Evolutionary conservation across 257 asterid genomes (phyloP).

Genomic region (Solanum peruvianum): DNA sequence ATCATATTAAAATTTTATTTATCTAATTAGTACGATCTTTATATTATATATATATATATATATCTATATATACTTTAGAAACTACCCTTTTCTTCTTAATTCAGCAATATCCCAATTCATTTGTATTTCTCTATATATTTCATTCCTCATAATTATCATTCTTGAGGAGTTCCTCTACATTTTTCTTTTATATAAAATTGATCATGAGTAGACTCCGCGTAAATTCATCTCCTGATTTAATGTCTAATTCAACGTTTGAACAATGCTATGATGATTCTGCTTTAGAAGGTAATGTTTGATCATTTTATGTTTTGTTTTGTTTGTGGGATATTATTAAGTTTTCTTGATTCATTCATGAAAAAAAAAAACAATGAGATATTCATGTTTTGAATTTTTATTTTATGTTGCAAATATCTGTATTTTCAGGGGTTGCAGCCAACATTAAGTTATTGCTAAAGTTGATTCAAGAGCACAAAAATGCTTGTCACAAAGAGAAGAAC

Average conservation of each 20-base stretch:
- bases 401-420: background rate
- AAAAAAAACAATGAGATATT: background rate
- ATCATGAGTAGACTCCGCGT: conserved; percentile 34
- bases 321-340: background rate
- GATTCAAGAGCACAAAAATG: conserved; percentile 66
- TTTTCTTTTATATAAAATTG: background rate
- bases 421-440: conserved; percentile 63
- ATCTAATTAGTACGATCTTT: background rate
- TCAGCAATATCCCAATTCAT: background rate
- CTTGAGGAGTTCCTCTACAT: background rate
- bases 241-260: conserved; percentile 7
- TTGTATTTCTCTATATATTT: background rate
- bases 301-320: background rate
- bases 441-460: conserved; percentile 54
- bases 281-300: conserved; percentile 43
- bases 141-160: background rate
- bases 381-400: background rate
- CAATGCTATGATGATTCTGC: conserved; percentile 49
- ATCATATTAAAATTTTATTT: background rate
- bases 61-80: background rate
- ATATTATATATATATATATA: background rate
- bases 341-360: background rate
- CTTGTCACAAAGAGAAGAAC: conserved; percentile 39
- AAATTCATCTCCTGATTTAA: conserved; percentile 34
- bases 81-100: conserved; percentile 9